Evolutionary conservation across 768 basidiomycete genomes (phyloP), one percentile per base, ranked within the genome.

Genomic region (Pisolithus sp.): DNA sequence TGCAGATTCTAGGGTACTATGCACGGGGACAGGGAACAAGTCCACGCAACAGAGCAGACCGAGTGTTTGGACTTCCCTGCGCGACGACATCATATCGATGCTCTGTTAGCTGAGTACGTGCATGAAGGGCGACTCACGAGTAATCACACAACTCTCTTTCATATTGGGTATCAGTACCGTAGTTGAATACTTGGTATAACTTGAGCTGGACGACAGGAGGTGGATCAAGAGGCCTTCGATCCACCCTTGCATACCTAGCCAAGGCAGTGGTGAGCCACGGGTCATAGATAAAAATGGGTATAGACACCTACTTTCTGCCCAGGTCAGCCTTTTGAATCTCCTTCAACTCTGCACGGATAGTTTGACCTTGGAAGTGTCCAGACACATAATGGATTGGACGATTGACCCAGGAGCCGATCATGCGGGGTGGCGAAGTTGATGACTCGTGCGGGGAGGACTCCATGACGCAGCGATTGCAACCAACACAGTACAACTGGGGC

Each of bases 1-100:
- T 18, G 43, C 36, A 44, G 45, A 39, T 8, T 46, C 34, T 37
- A 20, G 58, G 58, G 10, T 46, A n/a, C n/a, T n/a, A 39, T 56
- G 58, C 34, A 30, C 51, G 50, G 76, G 72, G 7, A 86, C 77
- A 4, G 82, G 83, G 55, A 86, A 87, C 17, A 91, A 72, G 67
- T 90, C 89, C 38, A 86, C 85, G 3, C 83, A 86, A 65, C 89
- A 89, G 15, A 91, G 63, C 12, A 89, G 72, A 2, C 88, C 89
- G 28, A 80, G 73, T n/a, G 72, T 72, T 50, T 83, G 78, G 42
- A 85, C 66, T 39, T 79, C 76, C 40, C 86, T 88, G 59, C n/a
- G 23, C 23, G n/a, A 52, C 42, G 56, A 41, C 18, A 61, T 53
- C 54, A 52, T 49, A 12, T 39, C 34, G 34, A 34, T 34, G 12